Evolutionary conservation across 805 yeast species (phyloP).

Genomic region (Pichia occidentalis): DNA sequence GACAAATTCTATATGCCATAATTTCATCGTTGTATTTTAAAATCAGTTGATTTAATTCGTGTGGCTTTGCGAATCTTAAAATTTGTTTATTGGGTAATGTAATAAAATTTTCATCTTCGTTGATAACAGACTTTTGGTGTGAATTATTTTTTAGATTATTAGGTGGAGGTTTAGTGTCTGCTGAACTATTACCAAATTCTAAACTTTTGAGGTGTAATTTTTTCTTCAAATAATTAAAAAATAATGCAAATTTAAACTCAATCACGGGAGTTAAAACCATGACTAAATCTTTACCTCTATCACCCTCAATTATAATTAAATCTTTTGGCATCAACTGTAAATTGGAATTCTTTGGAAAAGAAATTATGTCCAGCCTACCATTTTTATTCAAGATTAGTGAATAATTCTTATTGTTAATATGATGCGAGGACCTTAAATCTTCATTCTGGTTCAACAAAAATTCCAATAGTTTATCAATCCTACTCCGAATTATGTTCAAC

Average conservation of each 20-base stretch:
- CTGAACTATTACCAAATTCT: slow-evolving; percentile 29
- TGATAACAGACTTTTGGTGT: slow-evolving; percentile 32
- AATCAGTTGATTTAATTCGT: slow-evolving; percentile 56
- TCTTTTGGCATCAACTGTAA: slow-evolving; percentile 52
- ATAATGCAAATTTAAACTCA: slow-evolving; percentile 56
- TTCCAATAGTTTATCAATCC: slow-evolving; percentile 30
- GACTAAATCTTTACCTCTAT: slow-evolving; percentile 74
- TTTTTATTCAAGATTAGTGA: slow-evolving; percentile 32
- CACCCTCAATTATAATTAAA: slow-evolving; percentile 75
- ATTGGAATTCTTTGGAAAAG: slow-evolving; percentile 61
- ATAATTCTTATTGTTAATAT: slow-evolving; percentile 29
- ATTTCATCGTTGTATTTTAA: slow-evolving; percentile 65
- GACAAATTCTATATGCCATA: slow-evolving; percentile 62
- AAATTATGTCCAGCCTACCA: slow-evolving; percentile 55
- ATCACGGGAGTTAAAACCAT: slow-evolving; percentile 63
- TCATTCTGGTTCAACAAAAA: slow-evolving; percentile 39
- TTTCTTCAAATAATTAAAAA: slow-evolving; percentile 69
- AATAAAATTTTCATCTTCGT: slow-evolving; percentile 52
- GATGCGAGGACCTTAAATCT: slow-evolving; percentile 33
- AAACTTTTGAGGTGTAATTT: slow-evolving; percentile 57
- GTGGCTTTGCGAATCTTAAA: slow-evolving; percentile 66
- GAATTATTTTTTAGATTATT: slow-evolving; percentile 11
- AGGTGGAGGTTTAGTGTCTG: slow-evolving; percentile 23
- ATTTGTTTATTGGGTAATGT: slow-evolving; percentile 76
- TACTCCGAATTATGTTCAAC: slow-evolving; percentile 16